A percentile compares a stretch with the other conserved stretches of the same genome.
phyloP scores from a whole-genome alignment of 768 basidiomycete genomes.

The Suillus subaureus region DNA sequence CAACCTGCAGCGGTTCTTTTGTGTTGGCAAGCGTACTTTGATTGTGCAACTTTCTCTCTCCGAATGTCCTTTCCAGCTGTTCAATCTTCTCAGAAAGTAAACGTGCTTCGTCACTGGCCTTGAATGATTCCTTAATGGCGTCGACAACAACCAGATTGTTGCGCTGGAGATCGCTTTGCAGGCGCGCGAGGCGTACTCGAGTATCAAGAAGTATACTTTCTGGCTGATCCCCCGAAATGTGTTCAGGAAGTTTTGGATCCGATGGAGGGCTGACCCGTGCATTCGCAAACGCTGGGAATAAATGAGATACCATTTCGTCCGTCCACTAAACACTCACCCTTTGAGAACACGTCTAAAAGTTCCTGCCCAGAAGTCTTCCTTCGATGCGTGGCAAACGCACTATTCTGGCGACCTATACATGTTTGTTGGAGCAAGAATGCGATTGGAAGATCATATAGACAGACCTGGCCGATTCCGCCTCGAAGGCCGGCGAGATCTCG shows the following conservation, averaged over 20 bases:
- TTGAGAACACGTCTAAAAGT: conserved; percentile 24
- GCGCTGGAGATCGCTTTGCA: conserved; percentile 14
- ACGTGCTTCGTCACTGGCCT: conserved; percentile 17
- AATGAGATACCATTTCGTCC: not conserved
- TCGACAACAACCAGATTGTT: conserved; percentile 17
- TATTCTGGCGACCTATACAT: not conserved
- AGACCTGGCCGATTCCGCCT: conserved; percentile 8
- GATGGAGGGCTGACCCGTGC: conserved; percentile 10
- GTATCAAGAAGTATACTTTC: conserved; percentile 15
- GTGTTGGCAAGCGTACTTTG: not conserved
- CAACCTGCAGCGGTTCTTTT: conserved; percentile 15
- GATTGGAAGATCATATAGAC: conserved; percentile 13
- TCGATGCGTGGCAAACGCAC: not conserved
- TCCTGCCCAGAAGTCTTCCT: not conserved
- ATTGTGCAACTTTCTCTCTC: conserved; percentile 6
- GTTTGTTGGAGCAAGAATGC: not conserved
- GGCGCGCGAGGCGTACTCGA: conserved; percentile 9
- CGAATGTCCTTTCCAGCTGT: conserved; percentile 22
- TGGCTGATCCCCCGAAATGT: not conserved
- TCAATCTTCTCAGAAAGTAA: conserved; percentile 28
- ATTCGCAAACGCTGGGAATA: conserved; percentile 23
- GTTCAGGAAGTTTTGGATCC: not conserved
- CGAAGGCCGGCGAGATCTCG: not conserved
- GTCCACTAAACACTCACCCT: conserved; percentile 15
- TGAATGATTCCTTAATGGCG: conserved; percentile 20